Evolutionary conservation across 495 filamentous ascomycete genomes (phyloP).

Genomic region (Baudoinia panamericana): DNA sequence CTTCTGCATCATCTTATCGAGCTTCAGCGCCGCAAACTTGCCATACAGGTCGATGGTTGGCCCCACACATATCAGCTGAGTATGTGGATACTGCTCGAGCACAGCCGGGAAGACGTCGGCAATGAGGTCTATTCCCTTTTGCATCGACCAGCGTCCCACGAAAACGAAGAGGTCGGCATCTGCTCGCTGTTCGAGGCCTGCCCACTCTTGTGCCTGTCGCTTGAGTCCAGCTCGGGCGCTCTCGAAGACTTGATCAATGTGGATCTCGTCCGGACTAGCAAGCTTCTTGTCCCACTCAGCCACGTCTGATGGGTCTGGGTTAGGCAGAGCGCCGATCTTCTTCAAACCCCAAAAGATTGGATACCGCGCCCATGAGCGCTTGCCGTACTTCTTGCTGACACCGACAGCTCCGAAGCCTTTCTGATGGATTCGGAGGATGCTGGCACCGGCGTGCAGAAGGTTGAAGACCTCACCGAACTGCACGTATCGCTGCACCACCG

Average conservation of each 20-base stretch:
- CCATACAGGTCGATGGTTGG: conserved; percentile 70
- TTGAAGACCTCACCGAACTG: conserved; percentile 62
- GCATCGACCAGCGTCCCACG: conserved; percentile 66
- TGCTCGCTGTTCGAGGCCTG: conserved; percentile 50
- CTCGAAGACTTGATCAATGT: conserved; percentile 47
- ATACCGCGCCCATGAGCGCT: conserved; percentile 60
- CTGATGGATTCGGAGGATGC: conserved; percentile 62
- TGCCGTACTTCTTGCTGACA: conserved; percentile 63
- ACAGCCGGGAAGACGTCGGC: conserved; percentile 63
- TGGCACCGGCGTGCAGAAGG: conserved; percentile 58
- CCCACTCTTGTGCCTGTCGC: conserved; percentile 66
- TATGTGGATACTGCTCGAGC: conserved; percentile 51
- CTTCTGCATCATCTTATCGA: conserved; percentile 56
- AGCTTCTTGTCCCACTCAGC: conserved; percentile 50
- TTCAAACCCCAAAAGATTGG: conserved; percentile 67
- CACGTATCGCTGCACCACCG: conserved; percentile 43
- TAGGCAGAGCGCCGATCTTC: conserved; percentile 57
- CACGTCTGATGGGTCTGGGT: conserved; percentile 64
- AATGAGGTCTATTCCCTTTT: conserved; percentile 68
- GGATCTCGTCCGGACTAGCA: conserved; percentile 39
- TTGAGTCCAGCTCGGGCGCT: conserved; percentile 40
- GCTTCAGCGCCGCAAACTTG: conserved; percentile 62
- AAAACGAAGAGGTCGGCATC: conserved; percentile 65
- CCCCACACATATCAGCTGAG: conserved; percentile 58
- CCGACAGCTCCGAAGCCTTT: conserved; percentile 64